These are phyloP conservation scores for Cytospora piceae DNA, from an alignment of 2,329 filamentous ascomycete genomes.

Conservation along the genomic window DNA sequence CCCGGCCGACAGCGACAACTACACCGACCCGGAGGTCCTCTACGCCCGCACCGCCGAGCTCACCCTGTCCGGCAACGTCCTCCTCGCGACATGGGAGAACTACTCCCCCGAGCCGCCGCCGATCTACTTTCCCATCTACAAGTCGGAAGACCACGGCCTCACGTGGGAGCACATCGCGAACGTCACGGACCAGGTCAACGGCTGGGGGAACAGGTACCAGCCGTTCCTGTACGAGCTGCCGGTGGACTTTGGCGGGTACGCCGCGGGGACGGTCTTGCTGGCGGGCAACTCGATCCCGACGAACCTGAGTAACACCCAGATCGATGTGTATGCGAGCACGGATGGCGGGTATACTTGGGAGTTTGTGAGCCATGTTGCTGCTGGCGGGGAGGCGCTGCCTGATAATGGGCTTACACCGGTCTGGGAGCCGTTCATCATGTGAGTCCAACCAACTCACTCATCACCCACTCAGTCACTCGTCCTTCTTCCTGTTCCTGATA, in stretches of 20 bases:
- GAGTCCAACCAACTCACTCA: slow-evolving; percentile 6
- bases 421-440: slow-evolving; percentile 72
- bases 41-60: slow-evolving; percentile 51
- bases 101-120: slow-evolving; percentile 59
- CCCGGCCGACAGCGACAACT: slow-evolving; percentile 42
- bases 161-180: slow-evolving; percentile 67
- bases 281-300: slow-evolving; percentile 61
- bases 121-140: slow-evolving; percentile 59
- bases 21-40: slow-evolving; percentile 48
- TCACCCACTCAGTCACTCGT: background rate
- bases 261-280: slow-evolving; percentile 65
- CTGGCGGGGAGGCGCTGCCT: slow-evolving; percentile 63
- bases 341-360: slow-evolving; percentile 67
- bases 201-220: slow-evolving; percentile 70
- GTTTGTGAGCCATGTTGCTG: slow-evolving; percentile 68
- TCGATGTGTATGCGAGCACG: slow-evolving; percentile 69
- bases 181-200: slow-evolving; percentile 66
- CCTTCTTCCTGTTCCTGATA: background rate
- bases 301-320: slow-evolving; percentile 65
- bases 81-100: slow-evolving; percentile 60
- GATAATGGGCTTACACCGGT: slow-evolving; percentile 70
- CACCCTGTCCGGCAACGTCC: slow-evolving; percentile 46
- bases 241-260: slow-evolving; percentile 58
- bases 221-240: slow-evolving; percentile 69
- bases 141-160: slow-evolving; percentile 56